Base-by-base conservation (phyloP, 225 moss, liverwort and hornwort genomes). In the Climacium dendroides region DNA sequence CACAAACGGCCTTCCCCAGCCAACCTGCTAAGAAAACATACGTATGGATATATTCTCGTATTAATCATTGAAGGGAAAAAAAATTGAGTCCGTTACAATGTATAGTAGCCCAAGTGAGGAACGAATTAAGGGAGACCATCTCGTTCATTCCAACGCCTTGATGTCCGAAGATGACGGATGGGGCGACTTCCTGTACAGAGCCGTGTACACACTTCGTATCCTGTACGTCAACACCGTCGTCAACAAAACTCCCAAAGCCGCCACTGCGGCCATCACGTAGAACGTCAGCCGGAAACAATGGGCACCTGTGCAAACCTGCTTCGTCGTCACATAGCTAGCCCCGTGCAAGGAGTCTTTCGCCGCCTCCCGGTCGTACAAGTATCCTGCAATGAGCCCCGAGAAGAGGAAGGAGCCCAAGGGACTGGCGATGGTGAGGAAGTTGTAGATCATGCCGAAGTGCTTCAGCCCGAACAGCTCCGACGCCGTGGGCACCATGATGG, bases 381-480 rank as follows among this genome's bases (percentile, higher is more conserved):
- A 94, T 15, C 98, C 98, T n/a, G 98, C 98, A 8, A 98, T 87
- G 41, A 97, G 88, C 11, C 98, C 98, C 5, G 98, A 98, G 81
- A 97, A 96, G 19, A 98, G 90, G 76, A 97, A 90, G 34, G 97
- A 96, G 74, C 95, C 98, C 39, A 97, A 85, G 10, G 97, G 98
- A 43, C 84, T 92, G 54, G 92, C 94, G 54, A 95, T 95, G 39
- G 92, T 93, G 35, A 98, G 90, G 88, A 90, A 96, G 66, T 98
- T 98, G 94, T 97, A 97, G n/a, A 96, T 96, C 90, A 96, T 92
- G 62, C 98, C 97, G 72, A 98, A 97, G 87, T 97, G 92, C 55
- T 90, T 91, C 17, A 98, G 90, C 53, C 98, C 98, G 75, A 98
- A 98, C 32, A 98, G 96, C 94, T 98, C 98, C 25, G 98, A 98